A percentile compares a stretch with the other conserved stretches of the same genome.
Evolutionary conservation across 2,329 filamentous ascomycete genomes (phyloP).

Genomic region (Xylariales sp.): DNA sequence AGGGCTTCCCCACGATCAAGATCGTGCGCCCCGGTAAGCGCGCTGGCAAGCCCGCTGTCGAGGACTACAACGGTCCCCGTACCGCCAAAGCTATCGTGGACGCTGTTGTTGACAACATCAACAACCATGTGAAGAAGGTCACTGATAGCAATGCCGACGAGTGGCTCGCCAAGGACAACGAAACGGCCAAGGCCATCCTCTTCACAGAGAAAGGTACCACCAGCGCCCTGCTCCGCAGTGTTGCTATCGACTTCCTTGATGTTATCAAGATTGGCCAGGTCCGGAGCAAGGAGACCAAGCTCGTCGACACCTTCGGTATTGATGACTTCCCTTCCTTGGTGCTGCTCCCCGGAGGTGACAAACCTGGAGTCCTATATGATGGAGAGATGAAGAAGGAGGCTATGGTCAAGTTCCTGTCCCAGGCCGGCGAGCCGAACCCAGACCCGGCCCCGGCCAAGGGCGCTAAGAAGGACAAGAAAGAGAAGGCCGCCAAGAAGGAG

Average conservation of each 20-base stretch:
- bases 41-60: conserved; percentile 67
- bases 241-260: conserved; percentile 88
- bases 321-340: conserved; percentile 75
- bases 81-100: conserved; percentile 85
- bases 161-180: conserved; percentile 66
- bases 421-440: conserved; percentile 74
- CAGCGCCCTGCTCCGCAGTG: conserved; percentile 73
- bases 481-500: conserved; percentile 39
- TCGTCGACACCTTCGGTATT: conserved; percentile 71
- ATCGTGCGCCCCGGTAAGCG: conserved; percentile 85
- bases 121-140: conserved; percentile 81
- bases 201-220: conserved; percentile 93
- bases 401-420: conserved; percentile 77
- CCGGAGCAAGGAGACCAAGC: conserved; percentile 70
- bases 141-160: conserved; percentile 73
- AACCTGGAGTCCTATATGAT: conserved; percentile 67
- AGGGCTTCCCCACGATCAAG: conserved; percentile 96
- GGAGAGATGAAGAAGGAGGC: conserved; percentile 82
- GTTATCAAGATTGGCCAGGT: conserved; percentile 78
- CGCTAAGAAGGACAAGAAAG: conserved; percentile 27
- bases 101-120: conserved; percentile 79
- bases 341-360: conserved; percentile 67
- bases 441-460: conserved; percentile 41
- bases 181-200: conserved; percentile 77
- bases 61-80: conserved; percentile 85